Base-by-base conservation (phyloP, 2,329 filamentous ascomycete genomes). In the Magnaporthiopsis incrustans region DNA sequence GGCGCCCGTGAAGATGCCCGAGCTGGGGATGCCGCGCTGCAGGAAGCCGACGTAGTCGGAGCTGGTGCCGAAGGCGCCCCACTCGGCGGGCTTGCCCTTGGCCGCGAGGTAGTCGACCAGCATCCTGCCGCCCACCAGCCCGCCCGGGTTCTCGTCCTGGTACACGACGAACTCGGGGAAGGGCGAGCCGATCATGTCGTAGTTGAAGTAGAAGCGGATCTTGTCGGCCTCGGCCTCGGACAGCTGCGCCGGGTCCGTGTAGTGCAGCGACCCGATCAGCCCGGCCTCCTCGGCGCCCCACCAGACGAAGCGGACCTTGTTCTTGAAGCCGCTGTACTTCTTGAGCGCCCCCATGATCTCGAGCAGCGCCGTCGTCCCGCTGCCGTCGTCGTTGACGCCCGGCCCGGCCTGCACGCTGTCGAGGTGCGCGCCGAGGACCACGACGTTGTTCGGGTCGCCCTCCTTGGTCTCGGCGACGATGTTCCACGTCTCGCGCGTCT, bases 351-450 rank as follows among this genome's bases (percentile, higher is more conserved):
- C 79, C 12, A 86, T 86, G 38, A 86, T 77, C 62, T 85, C 84
- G 10, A 89, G 77, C 62, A 87, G 77, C 32, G 80, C 81, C 66
- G 86, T 81, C 2, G 80, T 79, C n/a, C 86, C 86, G 15, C 80
- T 84, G 61, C 85, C 86, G 69, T 89, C 82, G 71, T 89, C 86
- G 72, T 89, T 89, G 75, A 89, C 86, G 8, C 85, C 86, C 0
- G 86, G 85, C 0, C 86, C 86, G 4, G 78, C 76, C 35, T 77
- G 74, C 2, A 79, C 78, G 0, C 74, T 76, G 70, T 80, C 78
- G 1, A 78, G 73, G 65, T 80, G 78, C 0, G 77, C 78, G 26
- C 78, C 78, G 0, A 80, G 70, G 67, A 78, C 72, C 44, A 80
- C 70, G 0, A 78, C 72, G 35, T 79, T 81, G 63, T 73, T 71